Evolutionary conservation across 306 rosid genomes (phyloP).

Genomic region (Casuarina cunninghamiana): DNA sequence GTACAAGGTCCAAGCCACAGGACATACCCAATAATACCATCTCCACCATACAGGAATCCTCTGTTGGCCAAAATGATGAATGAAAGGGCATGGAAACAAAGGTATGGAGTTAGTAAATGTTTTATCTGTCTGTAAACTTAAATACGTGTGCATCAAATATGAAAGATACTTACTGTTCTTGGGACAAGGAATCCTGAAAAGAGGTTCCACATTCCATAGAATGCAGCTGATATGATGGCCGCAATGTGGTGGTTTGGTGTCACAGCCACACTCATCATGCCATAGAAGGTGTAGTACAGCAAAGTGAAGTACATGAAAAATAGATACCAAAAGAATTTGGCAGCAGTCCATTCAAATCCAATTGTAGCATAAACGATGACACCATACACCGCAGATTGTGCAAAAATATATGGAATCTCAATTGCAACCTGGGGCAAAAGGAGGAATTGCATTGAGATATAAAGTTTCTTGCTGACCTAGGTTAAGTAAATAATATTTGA

Average conservation of each 20-base stretch:
- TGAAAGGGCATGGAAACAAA: too few relatives aligned
- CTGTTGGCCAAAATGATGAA: constrained; percentile 2
- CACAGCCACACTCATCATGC: constrained; percentile 56
- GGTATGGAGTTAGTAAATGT: too few relatives aligned
- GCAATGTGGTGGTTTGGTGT: constrained; percentile 61
- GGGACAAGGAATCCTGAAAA: constrained; percentile 59
- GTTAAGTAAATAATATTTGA: too few relatives aligned
- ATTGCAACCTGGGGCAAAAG: constrained; percentile 41
- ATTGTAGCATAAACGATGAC: constrained; percentile 57
- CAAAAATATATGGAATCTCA: constrained; percentile 50
- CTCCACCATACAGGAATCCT: constrained; percentile 41
- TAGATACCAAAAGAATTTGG: constrained; percentile 57
- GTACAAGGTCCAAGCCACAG: constrained; percentile 31
- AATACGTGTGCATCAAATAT: too few relatives aligned
- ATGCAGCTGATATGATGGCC: constrained; percentile 48
- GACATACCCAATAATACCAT: constrained; percentile 35
- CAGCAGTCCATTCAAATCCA: constrained; percentile 54
- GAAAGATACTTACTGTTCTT: constrained; percentile 40
- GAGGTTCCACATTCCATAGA: constrained; percentile 55
- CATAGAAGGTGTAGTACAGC: constrained; percentile 62
- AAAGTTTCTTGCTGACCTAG: neutral
- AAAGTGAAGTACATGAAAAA: constrained; percentile 60
- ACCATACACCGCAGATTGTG: constrained; percentile 44
- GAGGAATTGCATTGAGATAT: neutral
- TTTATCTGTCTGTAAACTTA: too few relatives aligned